Evolutionary conservation across 164 flowering plant species (phyloP).

Genomic region (Houttuynia cordata): DNA sequence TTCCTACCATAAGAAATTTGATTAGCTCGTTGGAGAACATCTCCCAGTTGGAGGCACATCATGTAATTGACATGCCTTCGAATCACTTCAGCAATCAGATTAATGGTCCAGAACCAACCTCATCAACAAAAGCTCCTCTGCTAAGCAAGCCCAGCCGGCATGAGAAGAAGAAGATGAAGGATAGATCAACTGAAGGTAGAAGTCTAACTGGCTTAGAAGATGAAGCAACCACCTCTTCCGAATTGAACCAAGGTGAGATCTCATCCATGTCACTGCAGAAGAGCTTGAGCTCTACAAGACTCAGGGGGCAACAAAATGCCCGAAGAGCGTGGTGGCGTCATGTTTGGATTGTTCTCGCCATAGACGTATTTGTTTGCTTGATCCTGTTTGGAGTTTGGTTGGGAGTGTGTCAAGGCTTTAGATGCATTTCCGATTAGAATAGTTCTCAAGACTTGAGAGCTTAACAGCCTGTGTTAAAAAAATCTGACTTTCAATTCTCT

Average conservation of each 20-base stretch:
- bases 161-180: conserved; percentile 49
- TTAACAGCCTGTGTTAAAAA: too few relatives aligned
- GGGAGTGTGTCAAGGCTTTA: conserved; percentile 40
- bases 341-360: conserved; percentile 53
- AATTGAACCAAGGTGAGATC: conserved; percentile 23
- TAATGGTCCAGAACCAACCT: conserved; percentile 20
- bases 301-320: conserved; percentile 31
- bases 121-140: conserved; percentile 56
- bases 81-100: conserved; percentile 12
- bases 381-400: conserved; percentile 60
- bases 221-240: conserved; percentile 29
- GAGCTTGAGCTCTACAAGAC: conserved; percentile 33
- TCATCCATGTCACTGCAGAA: conserved; percentile 38
- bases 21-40: conserved; percentile 51
- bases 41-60: conserved; percentile 17
- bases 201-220: conserved; percentile 37
- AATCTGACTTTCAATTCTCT: too few relatives aligned
- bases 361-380: conserved; percentile 58
- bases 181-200: conserved; percentile 32
- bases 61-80: conserved; percentile 13
- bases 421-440: conserved; percentile 28
- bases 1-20: conserved; percentile 42
- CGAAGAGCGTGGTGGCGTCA: conserved; percentile 58
- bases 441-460: background rate
- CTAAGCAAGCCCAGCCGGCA: conserved; percentile 43